Conservation (phyloP, 148 eudicot species). For the Arbutus unedo region DNA sequence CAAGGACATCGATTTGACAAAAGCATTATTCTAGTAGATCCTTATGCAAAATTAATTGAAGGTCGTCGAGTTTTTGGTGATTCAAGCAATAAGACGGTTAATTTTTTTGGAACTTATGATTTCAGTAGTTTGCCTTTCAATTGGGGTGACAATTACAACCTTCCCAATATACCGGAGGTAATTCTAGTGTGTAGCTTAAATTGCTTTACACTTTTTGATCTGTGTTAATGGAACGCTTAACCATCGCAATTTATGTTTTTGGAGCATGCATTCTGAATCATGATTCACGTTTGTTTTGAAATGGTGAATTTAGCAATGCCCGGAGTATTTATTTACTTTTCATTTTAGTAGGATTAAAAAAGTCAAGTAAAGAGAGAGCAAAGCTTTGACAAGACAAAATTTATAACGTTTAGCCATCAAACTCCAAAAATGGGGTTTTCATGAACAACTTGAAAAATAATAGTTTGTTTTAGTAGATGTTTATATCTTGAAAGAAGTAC, state of each 20-base stretch:
- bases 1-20: constrained; percentile 93
- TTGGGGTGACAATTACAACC: constrained; percentile 76
- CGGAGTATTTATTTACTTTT: not conserved
- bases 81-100: constrained; percentile 47
- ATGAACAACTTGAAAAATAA: not conserved
- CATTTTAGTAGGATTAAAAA: not conserved
- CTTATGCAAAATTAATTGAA: constrained; percentile 85
- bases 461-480: not conserved
- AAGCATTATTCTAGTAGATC: constrained; percentile 66
- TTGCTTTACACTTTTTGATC: not conserved
- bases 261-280: not conserved
- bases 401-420: not conserved
- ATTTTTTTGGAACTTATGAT: constrained; percentile 78
- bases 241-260: not conserved
- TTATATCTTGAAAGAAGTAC: not conserved
- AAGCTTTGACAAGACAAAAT: not conserved
- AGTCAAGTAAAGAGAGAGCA: not conserved
- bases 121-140: constrained; percentile 70
- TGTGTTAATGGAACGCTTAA: not conserved
- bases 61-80: constrained; percentile 93
- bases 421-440: not conserved
- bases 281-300: not conserved
- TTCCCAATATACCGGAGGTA: constrained; percentile 92
- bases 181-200: constrained; percentile 14
- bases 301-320: not conserved